phyloP scores from a whole-genome alignment of 305 asterid species.

The Fraxinus xanthoxyloides region DNA sequence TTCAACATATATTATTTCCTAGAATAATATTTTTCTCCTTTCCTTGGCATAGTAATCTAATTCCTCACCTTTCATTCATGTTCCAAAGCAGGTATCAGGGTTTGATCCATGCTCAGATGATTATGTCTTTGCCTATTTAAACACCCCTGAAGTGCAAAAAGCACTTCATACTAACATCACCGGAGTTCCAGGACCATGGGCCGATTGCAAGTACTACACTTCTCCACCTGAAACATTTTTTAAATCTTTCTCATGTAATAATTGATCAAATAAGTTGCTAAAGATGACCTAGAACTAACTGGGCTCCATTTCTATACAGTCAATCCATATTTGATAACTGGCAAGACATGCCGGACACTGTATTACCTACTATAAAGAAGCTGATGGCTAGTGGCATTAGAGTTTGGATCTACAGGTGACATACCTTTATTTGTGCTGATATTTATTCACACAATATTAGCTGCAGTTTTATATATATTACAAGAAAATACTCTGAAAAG shows the following conservation, averaged over 20 bases:
- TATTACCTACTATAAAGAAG: constrained; percentile 40
- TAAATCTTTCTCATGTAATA: background rate
- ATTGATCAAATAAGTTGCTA: background rate
- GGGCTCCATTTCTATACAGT: background rate
- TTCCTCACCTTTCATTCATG: background rate
- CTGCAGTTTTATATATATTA: background rate
- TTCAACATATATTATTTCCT: background rate
- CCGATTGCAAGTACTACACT: constrained; percentile 26
- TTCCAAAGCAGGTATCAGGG: constrained; percentile 2
- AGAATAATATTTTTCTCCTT: background rate
- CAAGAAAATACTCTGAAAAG: background rate
- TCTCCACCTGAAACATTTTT: background rate
- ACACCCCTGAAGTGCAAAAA: constrained; percentile 27
- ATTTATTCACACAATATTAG: background rate
- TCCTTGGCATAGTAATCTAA: constrained; percentile 1
- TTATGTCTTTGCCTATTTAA: constrained; percentile 23
- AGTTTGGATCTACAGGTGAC: constrained; percentile 54
- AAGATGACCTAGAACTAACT: background rate
- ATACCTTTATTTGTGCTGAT: background rate
- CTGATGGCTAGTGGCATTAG: constrained; percentile 39
- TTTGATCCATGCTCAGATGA: constrained; percentile 23
- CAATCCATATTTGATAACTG: background rate
- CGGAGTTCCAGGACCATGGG: constrained; percentile 23
- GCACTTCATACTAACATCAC: constrained; percentile 27
- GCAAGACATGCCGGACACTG: constrained; percentile 32